Percentiles rank a stretch among this genome's conserved stretches.
Evolutionary conservation across 75 land plant species (phyloP).

Genomic region (Chamaecyparis obtusa): DNA sequence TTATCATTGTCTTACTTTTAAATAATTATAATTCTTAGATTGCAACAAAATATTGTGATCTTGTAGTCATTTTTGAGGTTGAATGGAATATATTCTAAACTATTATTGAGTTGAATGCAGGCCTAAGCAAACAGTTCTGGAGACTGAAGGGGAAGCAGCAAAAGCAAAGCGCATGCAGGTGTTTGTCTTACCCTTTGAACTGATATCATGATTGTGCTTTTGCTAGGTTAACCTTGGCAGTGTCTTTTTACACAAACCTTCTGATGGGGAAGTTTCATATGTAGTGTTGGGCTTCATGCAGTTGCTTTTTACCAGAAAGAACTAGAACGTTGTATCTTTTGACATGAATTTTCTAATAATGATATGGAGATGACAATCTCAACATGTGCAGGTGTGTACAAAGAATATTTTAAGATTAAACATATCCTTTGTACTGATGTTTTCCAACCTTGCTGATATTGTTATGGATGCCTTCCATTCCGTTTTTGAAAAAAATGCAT

Average conservation of each 20-base stretch:
- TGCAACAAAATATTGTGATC: background rate
- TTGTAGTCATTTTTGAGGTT: background rate
- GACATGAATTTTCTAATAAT: background rate
- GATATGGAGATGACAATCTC: background rate
- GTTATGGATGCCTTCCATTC: no score
- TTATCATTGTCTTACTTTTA: background rate
- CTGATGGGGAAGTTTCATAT: background rate
- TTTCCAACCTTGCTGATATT: background rate
- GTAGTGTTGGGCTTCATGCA: background rate
- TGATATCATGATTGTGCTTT: background rate
- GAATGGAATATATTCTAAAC: conserved; percentile 1
- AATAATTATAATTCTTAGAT: background rate
- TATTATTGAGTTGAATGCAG: conserved; percentile 29
- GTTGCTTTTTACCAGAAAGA: background rate
- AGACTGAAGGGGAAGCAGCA: conserved; percentile 88
- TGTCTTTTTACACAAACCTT: background rate
- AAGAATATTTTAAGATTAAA: background rate
- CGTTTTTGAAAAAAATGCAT: no score
- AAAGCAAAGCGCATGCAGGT: conserved; percentile 72
- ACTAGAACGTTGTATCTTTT: background rate
- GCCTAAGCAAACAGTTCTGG: conserved; percentile 93
- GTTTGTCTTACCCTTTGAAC: background rate
- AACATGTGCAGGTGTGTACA: background rate
- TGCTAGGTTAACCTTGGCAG: background rate
- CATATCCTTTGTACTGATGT: background rate